Evolutionary conservation across 441 rosid species (phyloP), one percentile per base, ranked within the genome.

Genomic region (Erodium trifolium): DNA sequence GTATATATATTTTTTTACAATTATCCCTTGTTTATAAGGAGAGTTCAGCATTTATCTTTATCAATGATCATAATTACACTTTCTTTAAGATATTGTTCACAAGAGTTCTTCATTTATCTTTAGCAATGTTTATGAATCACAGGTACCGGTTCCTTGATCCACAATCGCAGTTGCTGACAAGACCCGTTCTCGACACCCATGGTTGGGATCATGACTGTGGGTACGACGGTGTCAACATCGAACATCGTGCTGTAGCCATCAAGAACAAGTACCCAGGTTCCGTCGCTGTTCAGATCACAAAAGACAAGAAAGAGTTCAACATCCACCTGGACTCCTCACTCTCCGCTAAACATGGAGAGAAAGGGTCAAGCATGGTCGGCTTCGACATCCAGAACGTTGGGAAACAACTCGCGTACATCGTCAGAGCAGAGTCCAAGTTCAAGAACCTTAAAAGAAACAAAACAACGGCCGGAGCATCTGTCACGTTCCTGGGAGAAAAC

Each of bases 191-290:
- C 77, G 96, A 91, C 77, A 78, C 88, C 53, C 89, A 91, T 74
- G 88, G 93, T 19, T 91, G 97, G 97, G 97, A 91, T 80, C 93
- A 89, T 82, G 97, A 86, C 74, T 86, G 85, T 77, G 96, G 96
- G 19, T 89, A 88, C 66, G 96, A 88, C 39, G 97, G 97, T 12
- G 83, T 88, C 66, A 85, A 82, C 70, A 68, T 88, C 5, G 91
- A 91, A 65, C 78, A 51, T 14, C 59, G 84, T 3, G 79, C 79
- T 67, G 73, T 88, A 73, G 89, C 88, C 31, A 17, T 91, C 67
- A 80, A 78, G 35, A 81, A 76, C 65, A 84, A 63, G 47, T 91
- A 83, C 77, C 97, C 95, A 12, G 85, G 85, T 3, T 81, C 86
- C 12, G 76, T 88, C 49, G 69, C 88, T 4, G 84, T 87, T 73